Percentiles rank a stretch among this genome's conserved stretches.
Evolutionary conservation across 2,329 filamentous ascomycete genomes (phyloP).

Genomic region (Herpomyces periplanetae): DNA sequence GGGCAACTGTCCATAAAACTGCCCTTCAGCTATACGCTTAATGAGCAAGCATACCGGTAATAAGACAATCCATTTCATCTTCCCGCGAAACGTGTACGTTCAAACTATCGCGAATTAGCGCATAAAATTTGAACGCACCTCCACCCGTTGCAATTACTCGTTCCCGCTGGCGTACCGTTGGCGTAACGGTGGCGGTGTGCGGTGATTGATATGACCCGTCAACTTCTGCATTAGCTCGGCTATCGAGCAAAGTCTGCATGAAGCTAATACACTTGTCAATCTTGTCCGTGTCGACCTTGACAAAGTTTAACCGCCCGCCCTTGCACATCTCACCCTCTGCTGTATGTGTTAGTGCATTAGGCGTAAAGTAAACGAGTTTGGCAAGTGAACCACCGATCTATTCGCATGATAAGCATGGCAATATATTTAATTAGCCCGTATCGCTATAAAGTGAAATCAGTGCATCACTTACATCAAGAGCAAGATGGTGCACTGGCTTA

Average conservation of each 20-base stretch:
- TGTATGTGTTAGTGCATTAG: constrained; percentile 29
- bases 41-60: constrained; percentile 23
- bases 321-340: too few species aligned
- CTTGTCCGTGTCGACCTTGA: constrained; percentile 75
- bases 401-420: not conserved
- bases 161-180: too few species aligned
- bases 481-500: constrained; percentile 74
- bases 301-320: constrained; percentile 74
- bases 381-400: constrained; percentile 82
- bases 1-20: not conserved
- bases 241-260: too few species aligned
- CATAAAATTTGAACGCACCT: constrained; percentile 85
- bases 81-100: constrained; percentile 62
- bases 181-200: constrained; percentile 27
- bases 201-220: constrained; percentile 33
- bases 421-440: constrained; percentile 2
- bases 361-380: constrained; percentile 86
- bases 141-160: constrained; percentile 91
- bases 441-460: constrained; percentile 2
- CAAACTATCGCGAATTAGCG: constrained; percentile 42
- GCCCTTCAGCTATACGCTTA: not conserved
- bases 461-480: constrained; percentile 34
- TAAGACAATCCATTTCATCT: constrained; percentile 95
- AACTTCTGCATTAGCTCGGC: constrained; percentile 44
- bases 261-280: constrained; percentile 82